These are phyloP conservation scores for Thuja plicata DNA, from an alignment of 83 land plant genomes.

Conservation along the genomic window DNA sequence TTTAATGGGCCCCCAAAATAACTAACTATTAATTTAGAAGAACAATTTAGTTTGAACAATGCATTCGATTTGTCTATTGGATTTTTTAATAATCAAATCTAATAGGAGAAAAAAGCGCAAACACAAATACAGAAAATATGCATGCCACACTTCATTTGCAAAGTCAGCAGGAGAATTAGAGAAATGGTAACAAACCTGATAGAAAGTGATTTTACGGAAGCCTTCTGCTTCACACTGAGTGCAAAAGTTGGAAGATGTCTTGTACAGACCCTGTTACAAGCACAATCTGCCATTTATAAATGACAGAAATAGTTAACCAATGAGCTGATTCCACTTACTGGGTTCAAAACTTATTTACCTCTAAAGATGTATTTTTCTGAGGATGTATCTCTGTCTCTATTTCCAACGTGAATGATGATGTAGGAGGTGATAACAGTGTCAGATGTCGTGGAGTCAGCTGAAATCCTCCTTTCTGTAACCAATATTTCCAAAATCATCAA, in stretches of 20 bases:
- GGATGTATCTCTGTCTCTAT: conserved; percentile 78
- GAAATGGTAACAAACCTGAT: conserved; percentile 54
- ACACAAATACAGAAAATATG: background rate
- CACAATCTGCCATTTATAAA: background rate
- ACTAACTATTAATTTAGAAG: background rate
- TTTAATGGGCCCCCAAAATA: background rate
- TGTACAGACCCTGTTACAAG: conserved; percentile 79
- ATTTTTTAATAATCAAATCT: background rate
- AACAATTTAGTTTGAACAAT: background rate
- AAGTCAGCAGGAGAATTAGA: background rate
- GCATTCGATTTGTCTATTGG: background rate
- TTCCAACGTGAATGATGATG: conserved; percentile 50
- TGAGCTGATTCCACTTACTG: background rate
- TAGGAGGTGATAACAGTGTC: conserved; percentile 49
- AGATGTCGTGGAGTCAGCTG: conserved; percentile 47
- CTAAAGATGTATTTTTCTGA: conserved; percentile 71
- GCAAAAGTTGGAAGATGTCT: conserved; percentile 82
- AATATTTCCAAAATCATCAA: background rate
- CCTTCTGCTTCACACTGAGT: conserved; percentile 99
- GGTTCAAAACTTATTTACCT: conserved; percentile 32
- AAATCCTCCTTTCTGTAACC: conserved; percentile 38
- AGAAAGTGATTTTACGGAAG: conserved; percentile 90
- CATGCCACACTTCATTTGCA: background rate
- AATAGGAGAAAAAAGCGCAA: background rate
- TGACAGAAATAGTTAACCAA: background rate